These are phyloP conservation scores for Ascomycota sp. DNA, from an alignment of 2,329 filamentous ascomycete species.

Conservation along the genomic window DNA sequence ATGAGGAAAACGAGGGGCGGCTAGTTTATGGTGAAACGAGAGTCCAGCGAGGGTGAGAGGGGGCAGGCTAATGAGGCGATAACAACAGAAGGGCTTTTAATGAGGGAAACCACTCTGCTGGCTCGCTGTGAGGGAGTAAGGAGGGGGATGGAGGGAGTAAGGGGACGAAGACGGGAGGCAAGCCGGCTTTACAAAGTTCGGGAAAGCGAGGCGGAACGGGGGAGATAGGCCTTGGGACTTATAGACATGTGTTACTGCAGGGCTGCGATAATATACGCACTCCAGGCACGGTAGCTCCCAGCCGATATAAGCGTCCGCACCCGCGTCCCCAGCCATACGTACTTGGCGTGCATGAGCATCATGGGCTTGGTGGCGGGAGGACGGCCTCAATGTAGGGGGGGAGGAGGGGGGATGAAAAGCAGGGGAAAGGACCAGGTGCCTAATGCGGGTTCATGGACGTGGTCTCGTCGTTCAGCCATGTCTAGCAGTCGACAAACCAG, in stretches of 20 bases:
- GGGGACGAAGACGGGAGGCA: neutral
- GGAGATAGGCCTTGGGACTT: neutral
- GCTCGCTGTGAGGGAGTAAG: neutral
- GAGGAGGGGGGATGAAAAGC: neutral
- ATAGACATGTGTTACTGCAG: conserved; percentile 1
- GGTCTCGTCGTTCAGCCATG: neutral
- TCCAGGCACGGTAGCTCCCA: neutral
- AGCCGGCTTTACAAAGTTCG: neutral
- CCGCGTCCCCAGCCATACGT: neutral
- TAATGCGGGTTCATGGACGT: neutral
- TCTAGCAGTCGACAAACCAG: neutral
- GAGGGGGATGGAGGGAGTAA: neutral
- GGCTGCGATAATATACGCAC: neutral
- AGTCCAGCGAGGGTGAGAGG: neutral
- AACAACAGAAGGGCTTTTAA: neutral
- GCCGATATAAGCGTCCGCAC: conserved; percentile 1
- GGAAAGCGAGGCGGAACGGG: neutral
- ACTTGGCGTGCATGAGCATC: conserved; percentile 2
- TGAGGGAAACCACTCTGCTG: neutral
- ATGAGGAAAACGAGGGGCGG: neutral
- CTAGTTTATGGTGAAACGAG: neutral
- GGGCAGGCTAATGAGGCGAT: neutral
- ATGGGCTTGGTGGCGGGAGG: conserved; percentile 1
- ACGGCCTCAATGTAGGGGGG: neutral
- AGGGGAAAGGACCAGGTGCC: neutral